phyloP scores from a whole-genome alignment of 192 early-diverging fungal species.

The Funneliformis geosporum region DNA sequence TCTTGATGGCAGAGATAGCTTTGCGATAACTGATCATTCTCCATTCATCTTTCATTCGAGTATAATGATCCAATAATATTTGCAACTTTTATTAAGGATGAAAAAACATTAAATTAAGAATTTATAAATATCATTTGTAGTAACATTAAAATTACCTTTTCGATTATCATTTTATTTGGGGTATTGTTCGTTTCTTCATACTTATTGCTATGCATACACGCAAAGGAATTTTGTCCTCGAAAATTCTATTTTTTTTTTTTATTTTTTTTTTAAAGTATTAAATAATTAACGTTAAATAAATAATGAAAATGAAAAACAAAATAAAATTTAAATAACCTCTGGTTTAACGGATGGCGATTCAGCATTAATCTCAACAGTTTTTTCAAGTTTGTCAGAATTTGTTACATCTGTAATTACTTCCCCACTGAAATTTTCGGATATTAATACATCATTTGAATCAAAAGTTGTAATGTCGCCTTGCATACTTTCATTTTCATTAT shows the following conservation, averaged over 20 bases:
- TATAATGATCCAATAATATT: conserved; percentile 13
- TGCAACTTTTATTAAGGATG: not conserved
- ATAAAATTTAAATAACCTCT: not conserved
- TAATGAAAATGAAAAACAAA: not conserved
- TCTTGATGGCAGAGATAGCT: conserved; percentile 1
- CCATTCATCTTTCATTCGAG: conserved; percentile 20
- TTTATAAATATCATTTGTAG: not conserved
- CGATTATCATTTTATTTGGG: not conserved
- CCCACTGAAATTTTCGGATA: not conserved
- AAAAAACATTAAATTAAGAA: too few relatives aligned
- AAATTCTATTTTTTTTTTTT: not conserved
- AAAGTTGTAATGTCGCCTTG: not conserved
- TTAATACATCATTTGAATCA: not conserved
- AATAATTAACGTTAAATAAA: not conserved
- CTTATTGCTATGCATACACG: not conserved
- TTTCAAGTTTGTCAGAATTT: not conserved
- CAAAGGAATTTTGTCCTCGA: not conserved
- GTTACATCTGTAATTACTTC: not conserved
- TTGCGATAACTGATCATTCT: conserved; percentile 5
- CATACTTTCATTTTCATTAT: not conserved
- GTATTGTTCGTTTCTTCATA: not conserved
- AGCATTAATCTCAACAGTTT: not conserved
- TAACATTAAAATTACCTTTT: not conserved
- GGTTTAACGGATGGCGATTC: not conserved
- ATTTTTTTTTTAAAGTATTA: not conserved